Conservation (phyloP, 164 flowering plant species). For the Warburgia ugandensis region DNA sequence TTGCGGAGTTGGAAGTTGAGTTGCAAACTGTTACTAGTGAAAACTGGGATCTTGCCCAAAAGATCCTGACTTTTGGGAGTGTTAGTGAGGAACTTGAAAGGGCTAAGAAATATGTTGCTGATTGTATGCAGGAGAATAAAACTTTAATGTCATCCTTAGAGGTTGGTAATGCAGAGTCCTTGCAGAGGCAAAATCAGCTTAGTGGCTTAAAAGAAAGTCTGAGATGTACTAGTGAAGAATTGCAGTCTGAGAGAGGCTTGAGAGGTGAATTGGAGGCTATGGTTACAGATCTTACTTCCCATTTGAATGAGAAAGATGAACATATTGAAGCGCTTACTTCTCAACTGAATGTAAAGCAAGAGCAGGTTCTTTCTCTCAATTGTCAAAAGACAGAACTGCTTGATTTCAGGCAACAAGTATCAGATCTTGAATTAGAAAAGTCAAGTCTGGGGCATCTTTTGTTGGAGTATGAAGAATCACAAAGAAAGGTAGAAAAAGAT, state of each 20-base stretch:
- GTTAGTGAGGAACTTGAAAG: constrained; percentile 39
- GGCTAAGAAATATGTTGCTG: constrained; percentile 24
- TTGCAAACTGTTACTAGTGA: constrained; percentile 33
- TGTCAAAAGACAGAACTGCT: constrained; percentile 38
- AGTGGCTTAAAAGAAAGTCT: constrained; percentile 31
- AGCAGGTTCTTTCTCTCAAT: constrained; percentile 28
- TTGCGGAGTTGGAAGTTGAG: constrained; percentile 63
- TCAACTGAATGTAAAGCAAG: too few species aligned
- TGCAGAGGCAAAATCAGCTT: constrained; percentile 39
- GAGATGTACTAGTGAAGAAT: constrained; percentile 30
- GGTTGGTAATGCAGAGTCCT: constrained; percentile 39
- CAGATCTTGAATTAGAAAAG: constrained; percentile 48
- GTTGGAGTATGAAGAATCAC: constrained; percentile 20
- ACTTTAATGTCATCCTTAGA: constrained; percentile 28
- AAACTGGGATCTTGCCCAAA: constrained; percentile 35
- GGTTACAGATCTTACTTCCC: constrained; percentile 36
- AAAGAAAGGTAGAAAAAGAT: constrained; percentile 26
- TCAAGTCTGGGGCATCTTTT: constrained; percentile 25
- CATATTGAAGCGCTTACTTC: too few species aligned
- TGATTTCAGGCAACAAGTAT: constrained; percentile 32
- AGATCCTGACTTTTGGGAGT: constrained; percentile 35
- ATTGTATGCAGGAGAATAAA: constrained; percentile 30
- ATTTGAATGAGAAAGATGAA: constrained; percentile 36
- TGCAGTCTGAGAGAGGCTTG: constrained; percentile 39
- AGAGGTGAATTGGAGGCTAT: constrained; percentile 36